phyloP scores from a whole-genome alignment of 768 basidiomycete species.

The Tricholoma furcatifolium region DNA sequence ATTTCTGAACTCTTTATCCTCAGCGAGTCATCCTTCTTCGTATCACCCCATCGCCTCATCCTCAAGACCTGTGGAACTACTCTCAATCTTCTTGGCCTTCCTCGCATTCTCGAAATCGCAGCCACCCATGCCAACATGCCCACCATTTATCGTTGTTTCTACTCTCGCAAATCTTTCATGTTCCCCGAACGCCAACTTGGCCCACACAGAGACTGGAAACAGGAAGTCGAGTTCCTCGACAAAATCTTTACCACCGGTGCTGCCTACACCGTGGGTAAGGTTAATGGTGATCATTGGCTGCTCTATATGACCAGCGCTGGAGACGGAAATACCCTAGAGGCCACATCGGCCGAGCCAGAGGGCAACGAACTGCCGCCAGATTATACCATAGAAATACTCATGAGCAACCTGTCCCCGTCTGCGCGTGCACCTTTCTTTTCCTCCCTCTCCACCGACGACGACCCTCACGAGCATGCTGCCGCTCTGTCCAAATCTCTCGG shows the following conservation, averaged over 20 bases:
- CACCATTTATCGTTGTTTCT: conserved; percentile 89
- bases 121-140: conserved; percentile 60
- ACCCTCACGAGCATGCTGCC: conserved; percentile 46
- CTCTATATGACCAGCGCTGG: conserved; percentile 82
- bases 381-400: conserved; percentile 97
- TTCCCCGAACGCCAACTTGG: conserved; percentile 95
- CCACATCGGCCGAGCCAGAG: conserved; percentile 8
- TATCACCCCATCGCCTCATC: conserved; percentile 92
- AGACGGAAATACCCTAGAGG: conserved; percentile 13
- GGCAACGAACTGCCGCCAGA: conserved; percentile 49
- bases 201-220: conserved; percentile 91
- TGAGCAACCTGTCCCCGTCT: conserved; percentile 81
- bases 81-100: conserved; percentile 92
- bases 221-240: conserved; percentile 91
- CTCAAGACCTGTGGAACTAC: conserved; percentile 99
- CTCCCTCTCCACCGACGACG: conserved; percentile 27
- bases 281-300: conserved; percentile 98
- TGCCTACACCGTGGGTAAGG: conserved; percentile 95
- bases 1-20: conserved; percentile 11
- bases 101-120: conserved; percentile 93
- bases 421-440: conserved; percentile 81
- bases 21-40: conserved; percentile 97
- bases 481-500: conserved; percentile 70
- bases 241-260: conserved; percentile 84
- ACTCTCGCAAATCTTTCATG: conserved; percentile 98